A percentile compares a stretch with the other conserved stretches of the same genome.
These are phyloP conservation scores for Conticribra weissflogii DNA, from an alignment of 108 stramenopile genomes.

Conservation along the genomic window DNA sequence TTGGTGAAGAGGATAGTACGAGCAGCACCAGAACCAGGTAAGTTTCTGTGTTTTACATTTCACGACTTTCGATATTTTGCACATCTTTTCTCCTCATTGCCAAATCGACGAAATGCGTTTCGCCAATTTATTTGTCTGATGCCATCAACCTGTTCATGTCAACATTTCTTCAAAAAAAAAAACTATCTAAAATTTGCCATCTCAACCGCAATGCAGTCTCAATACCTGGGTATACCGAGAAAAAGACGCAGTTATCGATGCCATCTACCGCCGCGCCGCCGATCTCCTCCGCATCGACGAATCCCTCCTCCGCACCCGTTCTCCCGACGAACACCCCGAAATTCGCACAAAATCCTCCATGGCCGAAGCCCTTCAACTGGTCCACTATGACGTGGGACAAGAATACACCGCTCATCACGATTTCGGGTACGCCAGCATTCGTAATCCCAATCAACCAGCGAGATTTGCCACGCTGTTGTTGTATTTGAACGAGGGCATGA, in stretches of 20 bases:
- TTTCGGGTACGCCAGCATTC: constrained; percentile 69
- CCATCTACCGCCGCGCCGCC: constrained; percentile 87
- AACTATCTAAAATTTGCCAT: too few species aligned
- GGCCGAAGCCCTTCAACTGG: constrained; percentile 87
- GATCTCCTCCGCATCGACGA: constrained; percentile 89
- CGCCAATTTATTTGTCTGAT: too few species aligned
- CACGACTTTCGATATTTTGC: too few species aligned
- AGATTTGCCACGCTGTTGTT: constrained; percentile 83
- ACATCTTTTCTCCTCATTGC: too few species aligned
- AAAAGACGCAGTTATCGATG: constrained; percentile 70
- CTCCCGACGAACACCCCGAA: constrained; percentile 56
- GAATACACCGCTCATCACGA: constrained; percentile 94
- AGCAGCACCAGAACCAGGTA: neutral
- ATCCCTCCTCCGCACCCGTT: constrained; percentile 60
- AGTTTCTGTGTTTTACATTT: too few species aligned
- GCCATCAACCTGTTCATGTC: too few species aligned
- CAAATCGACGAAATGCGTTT: too few species aligned
- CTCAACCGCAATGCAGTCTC: constrained; percentile 6
- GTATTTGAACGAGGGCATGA: constrained; percentile 81
- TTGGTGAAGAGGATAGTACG: constrained; percentile 25
- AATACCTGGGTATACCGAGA: constrained; percentile 89
- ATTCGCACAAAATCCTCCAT: constrained; percentile 46
- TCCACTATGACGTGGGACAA: constrained; percentile 80
- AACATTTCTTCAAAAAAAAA: too few species aligned
- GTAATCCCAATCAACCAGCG: constrained; percentile 57